phyloP scores from a whole-genome alignment of 148 eudicot genomes.

The Spergularia marina region DNA sequence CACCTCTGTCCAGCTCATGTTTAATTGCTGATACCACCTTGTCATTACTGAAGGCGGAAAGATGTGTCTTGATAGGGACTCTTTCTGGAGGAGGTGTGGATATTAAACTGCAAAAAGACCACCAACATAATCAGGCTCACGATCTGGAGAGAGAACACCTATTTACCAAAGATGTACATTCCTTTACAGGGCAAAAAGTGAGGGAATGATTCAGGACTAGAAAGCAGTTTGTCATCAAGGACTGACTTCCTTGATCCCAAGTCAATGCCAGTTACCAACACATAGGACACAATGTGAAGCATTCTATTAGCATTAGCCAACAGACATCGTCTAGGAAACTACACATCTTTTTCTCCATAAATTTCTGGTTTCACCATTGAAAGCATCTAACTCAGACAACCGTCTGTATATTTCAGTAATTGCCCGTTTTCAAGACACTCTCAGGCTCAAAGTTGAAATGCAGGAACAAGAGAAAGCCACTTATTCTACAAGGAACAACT shows the following conservation, averaged over 20 bases:
- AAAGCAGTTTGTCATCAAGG: neutral
- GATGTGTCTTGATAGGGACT: constrained; percentile 93
- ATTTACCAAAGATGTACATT: neutral
- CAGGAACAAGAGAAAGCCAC: neutral
- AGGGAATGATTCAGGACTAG: neutral
- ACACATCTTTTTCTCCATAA: neutral
- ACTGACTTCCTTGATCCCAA: neutral
- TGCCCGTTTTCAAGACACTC: neutral
- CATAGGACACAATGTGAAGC: neutral
- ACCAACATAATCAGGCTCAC: constrained; percentile 10
- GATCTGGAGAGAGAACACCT: neutral
- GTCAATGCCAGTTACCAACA: neutral
- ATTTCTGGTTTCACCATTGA: neutral
- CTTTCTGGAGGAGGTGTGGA: constrained; percentile 98
- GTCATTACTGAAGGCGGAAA: constrained; percentile 67
- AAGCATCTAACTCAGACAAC: neutral
- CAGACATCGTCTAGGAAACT: neutral
- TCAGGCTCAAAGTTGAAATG: constrained; percentile 4
- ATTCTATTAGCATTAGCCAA: neutral
- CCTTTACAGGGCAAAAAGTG: constrained; percentile 4
- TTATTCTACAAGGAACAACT: neutral
- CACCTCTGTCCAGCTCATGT: constrained; percentile 90
- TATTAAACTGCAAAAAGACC: constrained; percentile 58
- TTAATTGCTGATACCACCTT: constrained; percentile 82
- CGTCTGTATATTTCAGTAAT: neutral